Conservation (phyloP, 441 rosid genomes). For the Mallotus japonicus region DNA sequence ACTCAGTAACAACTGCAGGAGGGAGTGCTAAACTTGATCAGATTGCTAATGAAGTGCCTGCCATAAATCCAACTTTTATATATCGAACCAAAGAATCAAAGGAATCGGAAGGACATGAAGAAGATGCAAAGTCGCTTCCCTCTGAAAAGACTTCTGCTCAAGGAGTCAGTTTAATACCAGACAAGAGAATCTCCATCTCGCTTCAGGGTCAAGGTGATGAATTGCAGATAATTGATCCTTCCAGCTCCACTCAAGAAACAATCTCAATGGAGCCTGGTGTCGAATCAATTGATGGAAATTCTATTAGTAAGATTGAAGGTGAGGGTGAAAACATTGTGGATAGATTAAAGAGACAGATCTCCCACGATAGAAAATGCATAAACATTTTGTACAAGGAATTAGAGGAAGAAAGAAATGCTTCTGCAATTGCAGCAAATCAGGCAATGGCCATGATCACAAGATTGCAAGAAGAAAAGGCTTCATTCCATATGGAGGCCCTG, state of each 20-base stretch:
- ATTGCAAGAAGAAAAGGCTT: slow-evolving; percentile 87
- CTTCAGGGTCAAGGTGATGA: slow-evolving; percentile 22
- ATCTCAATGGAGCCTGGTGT: slow-evolving; percentile 25
- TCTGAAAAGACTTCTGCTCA: slow-evolving; percentile 23
- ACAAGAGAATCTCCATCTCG: slow-evolving; percentile 10
- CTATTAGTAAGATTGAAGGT: slow-evolving; percentile 46
- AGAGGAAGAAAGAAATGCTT: slow-evolving; percentile 92
- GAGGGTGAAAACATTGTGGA: slow-evolving; percentile 57
- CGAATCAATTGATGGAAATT: slow-evolving; percentile 41
- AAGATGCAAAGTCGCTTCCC: slow-evolving; percentile 24
- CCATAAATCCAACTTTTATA: slow-evolving; percentile 20
- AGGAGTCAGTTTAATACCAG: slow-evolving; percentile 17
- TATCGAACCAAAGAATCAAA: slow-evolving; percentile 23
- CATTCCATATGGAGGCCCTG: slow-evolving; percentile 85
- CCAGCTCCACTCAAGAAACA: slow-evolving; percentile 20
- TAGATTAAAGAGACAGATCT: slow-evolving; percentile 63
- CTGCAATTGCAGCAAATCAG: slow-evolving; percentile 77
- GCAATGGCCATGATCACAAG: slow-evolving; percentile 98
- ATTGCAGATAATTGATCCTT: slow-evolving; percentile 31
- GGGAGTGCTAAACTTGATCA: slow-evolving; percentile 14
- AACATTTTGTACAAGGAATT: slow-evolving; percentile 61
- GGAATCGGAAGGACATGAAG: slow-evolving; percentile 26
- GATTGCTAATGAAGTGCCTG: slow-evolving; percentile 23
- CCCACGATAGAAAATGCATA: slow-evolving; percentile 51
- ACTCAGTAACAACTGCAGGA: slow-evolving; percentile 22